phyloP scores from a whole-genome alignment of 1,284 basidiomycete genomes.

The Microbotryum violaceum region DNA sequence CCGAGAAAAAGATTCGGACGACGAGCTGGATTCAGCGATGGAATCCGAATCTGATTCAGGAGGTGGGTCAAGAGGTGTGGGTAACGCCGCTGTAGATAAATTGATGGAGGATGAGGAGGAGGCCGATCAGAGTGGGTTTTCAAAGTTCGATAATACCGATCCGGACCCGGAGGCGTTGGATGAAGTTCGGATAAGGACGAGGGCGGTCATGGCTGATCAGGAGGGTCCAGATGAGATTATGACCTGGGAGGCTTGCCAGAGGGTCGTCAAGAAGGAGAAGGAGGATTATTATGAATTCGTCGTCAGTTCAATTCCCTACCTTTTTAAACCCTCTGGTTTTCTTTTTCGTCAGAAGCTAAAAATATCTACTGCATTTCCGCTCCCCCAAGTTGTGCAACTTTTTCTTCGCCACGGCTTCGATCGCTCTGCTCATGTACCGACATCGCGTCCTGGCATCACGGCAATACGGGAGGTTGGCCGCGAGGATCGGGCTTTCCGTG shows the following conservation, averaged over 20 bases:
- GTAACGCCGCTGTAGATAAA: background rate
- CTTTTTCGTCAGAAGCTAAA: too few relatives aligned
- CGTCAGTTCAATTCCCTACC: conserved; percentile 2
- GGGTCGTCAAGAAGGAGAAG: conserved; percentile 17
- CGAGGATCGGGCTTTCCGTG: conserved; percentile 11
- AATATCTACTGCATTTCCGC: too few relatives aligned
- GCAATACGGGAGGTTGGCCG: conserved; percentile 22
- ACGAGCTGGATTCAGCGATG: too few relatives aligned
- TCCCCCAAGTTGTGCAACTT: conserved; percentile 22
- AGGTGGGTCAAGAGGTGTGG: background rate
- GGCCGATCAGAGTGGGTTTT: background rate
- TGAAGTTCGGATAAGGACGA: background rate
- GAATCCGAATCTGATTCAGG: too few relatives aligned
- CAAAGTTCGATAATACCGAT: background rate
- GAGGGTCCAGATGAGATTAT: background rate
- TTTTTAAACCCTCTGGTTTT: too few relatives aligned
- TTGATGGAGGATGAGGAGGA: background rate
- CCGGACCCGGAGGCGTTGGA: background rate
- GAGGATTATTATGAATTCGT: conserved; percentile 28
- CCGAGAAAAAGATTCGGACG: too few relatives aligned
- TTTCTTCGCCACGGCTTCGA: conserved; percentile 14
- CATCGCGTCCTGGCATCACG: conserved; percentile 21
- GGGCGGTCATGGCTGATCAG: background rate
- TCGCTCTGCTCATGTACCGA: conserved; percentile 12
- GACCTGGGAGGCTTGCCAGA: conserved; percentile 24